phyloP scores from a whole-genome alignment of 2,329 filamentous ascomycete species.

The Ciborinia camelliae region DNA sequence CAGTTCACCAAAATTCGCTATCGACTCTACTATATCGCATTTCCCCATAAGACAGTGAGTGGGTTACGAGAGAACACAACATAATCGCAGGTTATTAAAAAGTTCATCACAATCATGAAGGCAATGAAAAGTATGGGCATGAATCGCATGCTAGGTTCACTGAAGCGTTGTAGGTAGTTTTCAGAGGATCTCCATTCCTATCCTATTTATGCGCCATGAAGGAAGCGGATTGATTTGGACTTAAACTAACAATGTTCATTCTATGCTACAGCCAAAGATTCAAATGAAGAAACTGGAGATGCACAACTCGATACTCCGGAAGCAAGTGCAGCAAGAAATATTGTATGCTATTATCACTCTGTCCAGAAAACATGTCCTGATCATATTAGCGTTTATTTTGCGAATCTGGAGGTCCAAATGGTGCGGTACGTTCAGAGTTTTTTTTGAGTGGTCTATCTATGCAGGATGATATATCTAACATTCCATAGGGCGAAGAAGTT shows the following conservation, averaged over 20 bases:
- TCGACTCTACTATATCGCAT: too few relatives aligned
- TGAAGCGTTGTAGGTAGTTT: constrained; percentile 31
- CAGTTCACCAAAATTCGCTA: background rate
- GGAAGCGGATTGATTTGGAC: background rate
- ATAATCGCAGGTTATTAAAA: background rate
- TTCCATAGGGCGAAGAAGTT: constrained; percentile 73
- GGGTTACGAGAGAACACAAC: background rate
- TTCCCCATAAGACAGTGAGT: background rate
- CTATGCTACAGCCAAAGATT: constrained; percentile 20
- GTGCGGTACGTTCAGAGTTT: constrained; percentile 47
- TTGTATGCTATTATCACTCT: constrained; percentile 51
- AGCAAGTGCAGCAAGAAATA: constrained; percentile 60
- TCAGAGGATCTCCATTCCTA: constrained; percentile 23
- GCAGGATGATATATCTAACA: constrained; percentile 19
- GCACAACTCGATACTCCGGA: constrained; percentile 58
- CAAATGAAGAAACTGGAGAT: constrained; percentile 25
- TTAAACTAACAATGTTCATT: constrained; percentile 11
- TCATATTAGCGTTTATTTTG: constrained; percentile 68
- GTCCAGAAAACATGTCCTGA: constrained; percentile 23
- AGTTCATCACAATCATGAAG: constrained; percentile 31
- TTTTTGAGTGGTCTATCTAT: background rate
- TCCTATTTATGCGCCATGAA: background rate
- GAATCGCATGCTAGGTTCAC: constrained; percentile 36
- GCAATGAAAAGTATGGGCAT: constrained; percentile 38
- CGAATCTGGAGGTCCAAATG: constrained; percentile 63